Evolutionary conservation across 331 rosid species (phyloP).

Genomic region (Prunus yedoensis): DNA sequence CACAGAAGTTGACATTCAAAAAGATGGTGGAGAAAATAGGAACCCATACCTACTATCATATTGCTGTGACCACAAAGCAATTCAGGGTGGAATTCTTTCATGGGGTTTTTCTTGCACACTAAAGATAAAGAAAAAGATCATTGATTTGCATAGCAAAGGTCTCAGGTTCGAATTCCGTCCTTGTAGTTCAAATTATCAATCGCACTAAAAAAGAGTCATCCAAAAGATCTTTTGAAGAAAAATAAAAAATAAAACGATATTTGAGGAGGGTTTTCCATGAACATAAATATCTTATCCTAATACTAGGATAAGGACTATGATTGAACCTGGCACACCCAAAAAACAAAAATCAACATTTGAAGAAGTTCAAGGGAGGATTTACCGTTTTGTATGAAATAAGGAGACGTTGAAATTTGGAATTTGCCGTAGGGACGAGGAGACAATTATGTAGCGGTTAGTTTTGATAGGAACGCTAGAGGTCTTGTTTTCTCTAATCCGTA

Average conservation of each 20-base stretch:
- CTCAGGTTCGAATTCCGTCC: rapidly evolving
- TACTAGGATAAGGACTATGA: no score
- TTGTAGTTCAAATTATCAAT: no score
- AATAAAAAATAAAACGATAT: neutral
- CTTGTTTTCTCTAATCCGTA: neutral
- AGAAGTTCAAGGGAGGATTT: no score
- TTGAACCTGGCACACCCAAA: no score
- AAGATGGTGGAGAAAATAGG: neutral
- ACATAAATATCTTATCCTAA: neutral
- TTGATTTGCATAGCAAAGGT: no score
- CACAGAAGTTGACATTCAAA: neutral
- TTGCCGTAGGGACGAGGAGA: neutral
- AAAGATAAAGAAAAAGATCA: no score
- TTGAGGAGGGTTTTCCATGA: neutral
- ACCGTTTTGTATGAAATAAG: no score
- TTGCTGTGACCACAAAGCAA: no score
- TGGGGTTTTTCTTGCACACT: no score
- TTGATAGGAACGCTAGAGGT: neutral
- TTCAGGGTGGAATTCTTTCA: no score
- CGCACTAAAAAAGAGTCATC: no score
- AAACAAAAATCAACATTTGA: no score
- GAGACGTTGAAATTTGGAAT: neutral
- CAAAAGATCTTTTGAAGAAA: neutral
- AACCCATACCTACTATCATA: neutral
- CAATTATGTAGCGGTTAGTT: neutral